Base-by-base conservation (phyloP, 2,329 filamentous ascomycete genomes). In the Venturia nashicola region DNA sequence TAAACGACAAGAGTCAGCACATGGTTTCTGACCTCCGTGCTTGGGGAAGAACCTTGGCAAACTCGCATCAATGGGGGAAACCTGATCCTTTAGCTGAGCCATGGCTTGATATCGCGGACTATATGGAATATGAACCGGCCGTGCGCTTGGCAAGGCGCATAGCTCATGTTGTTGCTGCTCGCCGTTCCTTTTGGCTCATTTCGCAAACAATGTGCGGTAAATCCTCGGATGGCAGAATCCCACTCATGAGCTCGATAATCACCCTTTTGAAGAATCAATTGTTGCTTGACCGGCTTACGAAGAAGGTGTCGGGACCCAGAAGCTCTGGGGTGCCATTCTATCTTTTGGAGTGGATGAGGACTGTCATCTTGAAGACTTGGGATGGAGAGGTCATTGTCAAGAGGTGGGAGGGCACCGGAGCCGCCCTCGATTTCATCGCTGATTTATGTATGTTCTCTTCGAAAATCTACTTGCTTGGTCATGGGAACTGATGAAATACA, bases 321-420 rank as follows among this genome's bases (percentile, higher is more conserved):
- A 64, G 42, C n/a, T 40, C 61, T 18, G 27, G 48, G 11, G 18
- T 44, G 20, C 34, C 23, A 34, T 43, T 51, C 8, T 70, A 71
- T 0, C 72, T 75, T 6, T 74, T 91, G 34, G 88, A 91, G 69
- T 91, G 87, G 88, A 83, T 88, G 23, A 81, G 88, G 65, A 86
- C 87, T 0, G 81, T 94, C 1, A 83, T 96, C 70, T 76, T 95
- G 55, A 84, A 86, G 64, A 85, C 90, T 66, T 97, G 92, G 92
- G 83, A 93, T 70, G 89, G 90, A 0, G 83, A 83, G 63, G 82
- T 89, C 1, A 82, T 86, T 54, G 82, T 96, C 61, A 79, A 84
- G 2, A 85, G 83, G 63, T 86, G 88, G 69, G 85, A 87, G 39
- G 80, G 88, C 16, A 87, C 91, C 66, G 89, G 90, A 16, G 88